Evolutionary conservation across 805 yeast species (phyloP), one percentile per base, ranked within the genome.

Genomic region (Middelhovenomyces tepae): DNA sequence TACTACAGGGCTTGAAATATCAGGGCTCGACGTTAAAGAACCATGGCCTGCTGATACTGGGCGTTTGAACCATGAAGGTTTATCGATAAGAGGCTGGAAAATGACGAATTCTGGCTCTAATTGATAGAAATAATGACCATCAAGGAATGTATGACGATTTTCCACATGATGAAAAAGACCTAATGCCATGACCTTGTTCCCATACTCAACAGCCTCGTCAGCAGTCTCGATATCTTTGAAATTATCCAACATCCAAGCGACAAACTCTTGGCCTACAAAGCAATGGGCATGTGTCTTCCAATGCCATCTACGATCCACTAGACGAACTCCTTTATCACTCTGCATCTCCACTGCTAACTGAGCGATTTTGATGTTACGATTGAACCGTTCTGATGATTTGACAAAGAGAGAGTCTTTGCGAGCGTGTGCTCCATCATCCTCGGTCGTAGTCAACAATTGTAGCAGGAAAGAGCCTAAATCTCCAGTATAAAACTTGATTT

Each of bases 51-150:
- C 17, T 7, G 29, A 26, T n/a, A 16, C 8, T 24, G 28, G 14
- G 16, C 16, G 9, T 28, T 28, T 29, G 32, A 6, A 19, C 9
- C 7, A 7, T 29, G 32, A 16, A 14, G 29, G 17, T 23, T 23
- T 23, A n/a, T 26, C 6, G 15, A 18, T 20, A 14, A 16, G 11
- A n/a, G 11, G 15, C 7, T n/a, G 17, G n/a, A 31, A 24, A 8
- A 30, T 60, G 8, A 62, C 55, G 42, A 66, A 80, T 19, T 77
- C 79, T 1, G 71, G 70, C 14, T 65, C 67, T 32, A 87, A 54
- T 46, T 73, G 77, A 50, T 89, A 89, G 55, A 89, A 89, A 52
- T 86, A 89, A 49, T 91, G 87, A 0, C 98, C 98, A 58, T 89
- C 94, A 33, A 86, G 57, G 46, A 91, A 84, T 2, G 80, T 74